These are phyloP conservation scores for Gossypium gossypioides DNA, from an alignment of 441 rosid species.

Conservation along the genomic window DNA sequence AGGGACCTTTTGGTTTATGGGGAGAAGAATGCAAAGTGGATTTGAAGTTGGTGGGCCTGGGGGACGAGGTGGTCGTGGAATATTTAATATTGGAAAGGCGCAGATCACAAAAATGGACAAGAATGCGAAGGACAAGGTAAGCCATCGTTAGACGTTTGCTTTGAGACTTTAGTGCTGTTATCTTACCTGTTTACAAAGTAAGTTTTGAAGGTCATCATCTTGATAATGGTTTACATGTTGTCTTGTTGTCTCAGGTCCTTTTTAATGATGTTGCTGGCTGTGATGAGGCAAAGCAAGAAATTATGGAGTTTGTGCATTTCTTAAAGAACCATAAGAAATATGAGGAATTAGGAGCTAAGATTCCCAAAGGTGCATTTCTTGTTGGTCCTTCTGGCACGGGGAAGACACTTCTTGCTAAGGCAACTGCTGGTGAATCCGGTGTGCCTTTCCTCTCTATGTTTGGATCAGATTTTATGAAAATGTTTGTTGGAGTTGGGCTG, in stretches of 20 bases:
- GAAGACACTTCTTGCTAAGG: conserved; percentile 64
- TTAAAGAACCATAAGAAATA: conserved; percentile 59
- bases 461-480: conserved; percentile 61
- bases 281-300: conserved; percentile 67
- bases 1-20: conserved; percentile 37
- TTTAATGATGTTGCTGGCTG: conserved; percentile 64
- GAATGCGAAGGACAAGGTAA: conserved; percentile 51
- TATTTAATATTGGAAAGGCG: conserved; percentile 52
- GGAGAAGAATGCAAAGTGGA: conserved; percentile 38
- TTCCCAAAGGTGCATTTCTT: conserved; percentile 59
- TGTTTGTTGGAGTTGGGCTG: conserved; percentile 63
- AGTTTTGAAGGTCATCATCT: not conserved
- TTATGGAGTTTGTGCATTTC: conserved; percentile 59
- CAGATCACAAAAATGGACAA: conserved; percentile 44
- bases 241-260: conserved; percentile 30
- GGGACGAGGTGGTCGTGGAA: conserved; percentile 43
- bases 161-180: not conserved
- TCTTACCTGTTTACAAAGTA: not conserved
- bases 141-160: not conserved
- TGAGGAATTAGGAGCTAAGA: conserved; percentile 56
- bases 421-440: conserved; percentile 59
- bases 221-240: conserved; percentile 17
- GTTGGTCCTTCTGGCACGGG: conserved; percentile 65
- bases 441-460: conserved; percentile 58
- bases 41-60: conserved; percentile 53